A percentile compares a stretch with the other conserved stretches of the same genome.
Conservation (phyloP, 805 yeast genomes). For the Blastobotrys parvus region DNA sequence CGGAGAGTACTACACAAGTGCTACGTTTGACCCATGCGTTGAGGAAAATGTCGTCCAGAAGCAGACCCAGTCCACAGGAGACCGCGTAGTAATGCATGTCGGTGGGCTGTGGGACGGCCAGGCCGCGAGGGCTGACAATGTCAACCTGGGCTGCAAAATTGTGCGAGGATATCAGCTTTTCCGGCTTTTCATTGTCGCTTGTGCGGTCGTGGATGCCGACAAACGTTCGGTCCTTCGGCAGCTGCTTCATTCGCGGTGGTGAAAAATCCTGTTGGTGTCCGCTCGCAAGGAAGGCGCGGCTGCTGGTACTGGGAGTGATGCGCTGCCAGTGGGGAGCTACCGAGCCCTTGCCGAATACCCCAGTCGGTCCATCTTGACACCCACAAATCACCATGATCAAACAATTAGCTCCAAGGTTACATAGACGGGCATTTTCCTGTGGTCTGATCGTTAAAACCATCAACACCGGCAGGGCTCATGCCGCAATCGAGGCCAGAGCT, state of each 20-base stretch:
- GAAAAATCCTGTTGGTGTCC: too few species aligned
- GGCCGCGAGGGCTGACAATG: background rate
- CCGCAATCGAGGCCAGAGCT: background rate
- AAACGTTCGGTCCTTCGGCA: constrained; percentile 5
- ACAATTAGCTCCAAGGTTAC: too few species aligned
- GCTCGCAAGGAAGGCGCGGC: too few species aligned
- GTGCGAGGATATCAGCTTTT: constrained; percentile 3
- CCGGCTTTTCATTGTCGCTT: background rate
- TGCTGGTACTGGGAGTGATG: too few species aligned
- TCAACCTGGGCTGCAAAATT: constrained; percentile 3
- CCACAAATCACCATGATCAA: too few species aligned
- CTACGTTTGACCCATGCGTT: constrained; percentile 1
- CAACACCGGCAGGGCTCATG: background rate
- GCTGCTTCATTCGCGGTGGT: background rate
- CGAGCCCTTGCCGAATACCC: too few species aligned
- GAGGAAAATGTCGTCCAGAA: background rate
- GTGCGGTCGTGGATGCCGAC: too few species aligned
- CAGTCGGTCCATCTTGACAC: too few species aligned
- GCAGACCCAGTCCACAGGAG: background rate
- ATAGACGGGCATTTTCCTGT: too few species aligned
- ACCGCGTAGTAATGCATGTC: background rate
- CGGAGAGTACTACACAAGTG: background rate
- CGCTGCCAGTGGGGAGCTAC: too few species aligned
- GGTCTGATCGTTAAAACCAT: background rate
- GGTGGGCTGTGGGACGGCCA: background rate